These are phyloP conservation scores for Venturiaceae sp. DNA, from an alignment of 2,329 filamentous ascomycete genomes.

Conservation along the genomic window DNA sequence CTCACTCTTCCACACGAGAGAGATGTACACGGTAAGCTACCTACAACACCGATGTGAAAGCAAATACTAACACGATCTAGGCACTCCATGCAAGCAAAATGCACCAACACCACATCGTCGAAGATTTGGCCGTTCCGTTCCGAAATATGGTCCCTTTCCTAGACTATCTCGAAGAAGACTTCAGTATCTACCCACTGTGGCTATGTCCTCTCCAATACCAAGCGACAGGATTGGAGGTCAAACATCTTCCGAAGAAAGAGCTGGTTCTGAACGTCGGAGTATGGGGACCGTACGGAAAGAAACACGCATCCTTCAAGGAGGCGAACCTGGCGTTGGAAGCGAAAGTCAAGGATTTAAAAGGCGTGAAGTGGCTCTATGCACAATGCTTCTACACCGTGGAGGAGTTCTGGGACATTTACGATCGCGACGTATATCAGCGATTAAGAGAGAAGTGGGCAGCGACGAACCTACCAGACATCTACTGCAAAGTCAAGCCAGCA, in stretches of 20 bases:
- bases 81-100: neutral
- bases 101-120: slow-evolving; percentile 43
- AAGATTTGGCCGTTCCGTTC: slow-evolving; percentile 43
- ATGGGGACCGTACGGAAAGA: slow-evolving; percentile 30
- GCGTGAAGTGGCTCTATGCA: slow-evolving; percentile 62
- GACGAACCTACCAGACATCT: slow-evolving; percentile 50
- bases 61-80: slow-evolving; percentile 30
- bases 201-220: slow-evolving; percentile 26
- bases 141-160: slow-evolving; percentile 3
- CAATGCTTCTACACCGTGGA: slow-evolving; percentile 58
- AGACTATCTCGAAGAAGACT: neutral
- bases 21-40: slow-evolving; percentile 57
- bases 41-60: slow-evolving; percentile 38
- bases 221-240: neutral
- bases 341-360: slow-evolving; percentile 47
- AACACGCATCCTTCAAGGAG: slow-evolving; percentile 31
- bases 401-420: slow-evolving; percentile 60
- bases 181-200: slow-evolving; percentile 34
- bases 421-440: slow-evolving; percentile 47
- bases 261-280: slow-evolving; percentile 53
- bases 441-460: slow-evolving; percentile 51
- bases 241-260: slow-evolving; percentile 3
- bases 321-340: slow-evolving; percentile 52
- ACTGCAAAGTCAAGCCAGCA: slow-evolving; percentile 47
- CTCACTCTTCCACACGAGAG: slow-evolving; percentile 51